Evolutionary conservation across 2,329 filamentous ascomycete genomes (phyloP), one percentile per base, ranked within the genome.

Genomic region (Sarocladium kiliense): DNA sequence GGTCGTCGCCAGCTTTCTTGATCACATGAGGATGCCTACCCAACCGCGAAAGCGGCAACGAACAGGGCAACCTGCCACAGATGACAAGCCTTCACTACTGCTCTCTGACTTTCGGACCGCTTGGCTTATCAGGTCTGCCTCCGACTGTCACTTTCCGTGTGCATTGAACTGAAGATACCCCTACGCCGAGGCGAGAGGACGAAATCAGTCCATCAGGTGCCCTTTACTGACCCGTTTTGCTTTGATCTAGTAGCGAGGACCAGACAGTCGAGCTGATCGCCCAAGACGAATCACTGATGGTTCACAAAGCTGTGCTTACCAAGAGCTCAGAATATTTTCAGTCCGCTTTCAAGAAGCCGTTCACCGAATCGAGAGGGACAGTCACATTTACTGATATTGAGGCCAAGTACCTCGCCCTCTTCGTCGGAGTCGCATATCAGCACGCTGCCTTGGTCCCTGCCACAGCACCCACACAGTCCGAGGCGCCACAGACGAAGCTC

Each of bases 251-350:
- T 53, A 66, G 60, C 27, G 63, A 66, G 27, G 64, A 68, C n/a
- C 62, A 66, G 34, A 56, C 62, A 9, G 57, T 68, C 12, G 63
- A 69, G 53, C 61, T 71, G 49, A 64, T 59, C 32, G 62, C 59
- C 21, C 61, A 64, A 39, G 62, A 60, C 36, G 68, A 70, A 51
- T 59, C 58, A 2, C 68, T 71, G 25, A 61, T 58, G 14, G 64
- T 67, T 14, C 64, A 68, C 55, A 66, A 61, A 53, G 61, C 58
- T 12, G 63, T 71, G 10, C 62, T 71, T 7, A 64, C 58, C 9
- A 60, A 61, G 23, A 62, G 66, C 49, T 71, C 69, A 1, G 66
- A 68, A n/a, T 71, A 71, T 47, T 71, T 71, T 41, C 59, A 63
- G 12, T 55, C 61, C 10, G 66, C 65, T 56, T 53, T 70, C 23